These are phyloP conservation scores for Purpureocillium takamizusanense DNA, from an alignment of 2,329 filamentous ascomycete species.

Conservation along the genomic window DNA sequence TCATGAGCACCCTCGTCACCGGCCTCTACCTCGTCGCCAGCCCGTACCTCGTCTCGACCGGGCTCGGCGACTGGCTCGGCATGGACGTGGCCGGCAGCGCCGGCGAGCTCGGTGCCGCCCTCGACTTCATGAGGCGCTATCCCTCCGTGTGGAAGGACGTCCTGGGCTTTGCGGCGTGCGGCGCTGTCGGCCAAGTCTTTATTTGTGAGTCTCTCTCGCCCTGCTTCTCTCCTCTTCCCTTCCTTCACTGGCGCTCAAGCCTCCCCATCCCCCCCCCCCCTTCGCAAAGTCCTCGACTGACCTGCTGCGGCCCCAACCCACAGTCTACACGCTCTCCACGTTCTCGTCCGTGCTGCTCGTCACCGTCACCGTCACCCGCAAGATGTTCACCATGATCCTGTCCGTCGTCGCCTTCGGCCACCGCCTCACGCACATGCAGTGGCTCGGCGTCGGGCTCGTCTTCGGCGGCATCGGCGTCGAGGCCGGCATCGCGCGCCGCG, in stretches of 20 bases:
- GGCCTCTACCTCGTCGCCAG: constrained; percentile 65
- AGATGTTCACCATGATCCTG: constrained; percentile 98
- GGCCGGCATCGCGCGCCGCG: constrained; percentile 67
- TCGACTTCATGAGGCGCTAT: constrained; percentile 71
- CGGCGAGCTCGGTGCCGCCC: constrained; percentile 71
- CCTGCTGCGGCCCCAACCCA: not conserved
- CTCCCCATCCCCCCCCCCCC: not conserved
- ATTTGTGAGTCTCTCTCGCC: constrained; percentile 52
- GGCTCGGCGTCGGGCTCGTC: constrained; percentile 83
- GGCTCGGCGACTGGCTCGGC: constrained; percentile 54
- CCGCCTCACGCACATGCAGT: constrained; percentile 77
- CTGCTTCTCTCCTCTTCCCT: not conserved
- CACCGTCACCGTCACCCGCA: constrained; percentile 92
- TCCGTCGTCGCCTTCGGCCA: constrained; percentile 95
- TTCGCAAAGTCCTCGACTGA: constrained; percentile 12
- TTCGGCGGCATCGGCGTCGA: constrained; percentile 95
- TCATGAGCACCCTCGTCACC: constrained; percentile 75
- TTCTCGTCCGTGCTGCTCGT: constrained; percentile 90
- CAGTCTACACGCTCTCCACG: constrained; percentile 81
- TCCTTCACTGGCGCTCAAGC: too few relatives aligned
- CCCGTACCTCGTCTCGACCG: constrained; percentile 68
- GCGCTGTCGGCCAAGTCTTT: constrained; percentile 90
- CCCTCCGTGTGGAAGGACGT: constrained; percentile 81
- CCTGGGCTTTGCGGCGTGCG: constrained; percentile 79
- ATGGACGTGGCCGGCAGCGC: constrained; percentile 55